phyloP scores from a whole-genome alignment of 2,329 filamentous ascomycete genomes.

The Westerdykella aurantiaca region DNA sequence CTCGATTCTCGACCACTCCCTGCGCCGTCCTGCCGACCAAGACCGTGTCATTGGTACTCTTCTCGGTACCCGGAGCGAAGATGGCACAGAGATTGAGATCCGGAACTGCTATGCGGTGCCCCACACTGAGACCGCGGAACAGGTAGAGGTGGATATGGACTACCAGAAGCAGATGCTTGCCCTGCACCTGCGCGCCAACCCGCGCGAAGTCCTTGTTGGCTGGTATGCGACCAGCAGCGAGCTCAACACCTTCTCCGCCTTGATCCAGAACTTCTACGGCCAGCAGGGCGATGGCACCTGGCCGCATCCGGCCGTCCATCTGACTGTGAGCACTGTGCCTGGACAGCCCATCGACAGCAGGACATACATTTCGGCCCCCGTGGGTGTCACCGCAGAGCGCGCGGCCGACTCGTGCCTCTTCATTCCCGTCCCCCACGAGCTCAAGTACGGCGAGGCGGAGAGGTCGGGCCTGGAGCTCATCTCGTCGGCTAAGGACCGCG shows the following conservation, averaged over 20 bases:
- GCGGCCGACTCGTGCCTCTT: constrained; percentile 95
- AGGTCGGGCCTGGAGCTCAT: constrained; percentile 77
- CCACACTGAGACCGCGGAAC: constrained; percentile 96
- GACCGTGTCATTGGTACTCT: constrained; percentile 96
- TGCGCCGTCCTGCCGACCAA: constrained; percentile 84
- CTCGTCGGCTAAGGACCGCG: constrained; percentile 70
- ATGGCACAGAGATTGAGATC: constrained; percentile 94
- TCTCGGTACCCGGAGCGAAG: constrained; percentile 86
- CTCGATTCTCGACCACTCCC: constrained; percentile 77
- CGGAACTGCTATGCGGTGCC: constrained; percentile 95
- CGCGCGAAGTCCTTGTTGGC: constrained; percentile 87
- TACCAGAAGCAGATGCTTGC: constrained; percentile 99
- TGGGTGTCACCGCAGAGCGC: constrained; percentile 89
- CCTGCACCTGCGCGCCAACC: constrained; percentile 87
- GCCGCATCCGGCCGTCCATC: constrained; percentile 93
- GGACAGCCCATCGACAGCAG: constrained; percentile 83
- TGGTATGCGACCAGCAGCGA: constrained; percentile 98
- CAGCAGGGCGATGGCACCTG: constrained; percentile 94
- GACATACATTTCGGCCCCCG: constrained; percentile 92
- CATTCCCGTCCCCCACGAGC: constrained; percentile 92
- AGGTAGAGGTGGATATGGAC: constrained; percentile 99
- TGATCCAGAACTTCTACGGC: constrained; percentile 99
- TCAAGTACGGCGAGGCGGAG: constrained; percentile 78
- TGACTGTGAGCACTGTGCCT: constrained; percentile 87
- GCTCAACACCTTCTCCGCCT: constrained; percentile 94